Percentiles rank a stretch among this genome's conserved stretches.
These are phyloP conservation scores for Trichophyton verrucosum DNA, from an alignment of 2,329 filamentous ascomycete genomes.

Conservation along the genomic window DNA sequence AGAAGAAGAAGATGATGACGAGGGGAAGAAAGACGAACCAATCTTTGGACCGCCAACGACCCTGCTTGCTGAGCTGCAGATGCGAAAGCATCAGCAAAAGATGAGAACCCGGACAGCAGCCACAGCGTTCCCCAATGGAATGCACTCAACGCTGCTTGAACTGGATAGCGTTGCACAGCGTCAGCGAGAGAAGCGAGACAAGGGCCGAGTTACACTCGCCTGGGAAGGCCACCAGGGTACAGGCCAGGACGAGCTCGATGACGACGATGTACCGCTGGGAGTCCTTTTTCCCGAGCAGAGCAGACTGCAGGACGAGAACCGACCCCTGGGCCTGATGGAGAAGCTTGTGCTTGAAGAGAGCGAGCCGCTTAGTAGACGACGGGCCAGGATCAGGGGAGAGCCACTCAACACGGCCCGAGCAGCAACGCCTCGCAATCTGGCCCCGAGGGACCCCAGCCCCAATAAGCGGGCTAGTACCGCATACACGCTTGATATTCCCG, in stretches of 20 bases:
- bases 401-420: conserved; percentile 21
- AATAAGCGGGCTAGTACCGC: conserved; percentile 24
- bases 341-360: conserved; percentile 79
- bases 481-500: conserved; percentile 21
- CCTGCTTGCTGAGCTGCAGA: conserved; percentile 77
- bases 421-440: neutral
- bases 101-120: conserved; percentile 59
- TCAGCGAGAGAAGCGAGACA: conserved; percentile 60
- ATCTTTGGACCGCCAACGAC: conserved; percentile 72
- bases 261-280: conserved; percentile 80
- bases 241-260: conserved; percentile 39
- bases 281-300: conserved; percentile 53
- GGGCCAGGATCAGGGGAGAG: conserved; percentile 59
- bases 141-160: conserved; percentile 81
- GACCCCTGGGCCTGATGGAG: conserved; percentile 42
- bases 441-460: conserved; percentile 11
- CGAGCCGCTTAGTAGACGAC: conserved; percentile 68
- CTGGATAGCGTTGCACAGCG: conserved; percentile 82
- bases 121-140: conserved; percentile 56
- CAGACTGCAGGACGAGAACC: conserved; percentile 20
- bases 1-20: conserved; percentile 36
- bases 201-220: conserved; percentile 69
- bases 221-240: conserved; percentile 56
- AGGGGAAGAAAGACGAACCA: conserved; percentile 28
- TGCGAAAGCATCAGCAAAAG: conserved; percentile 81